Evolutionary conservation across 306 rosid genomes (phyloP).

Genomic region (Rosa rugosa): DNA sequence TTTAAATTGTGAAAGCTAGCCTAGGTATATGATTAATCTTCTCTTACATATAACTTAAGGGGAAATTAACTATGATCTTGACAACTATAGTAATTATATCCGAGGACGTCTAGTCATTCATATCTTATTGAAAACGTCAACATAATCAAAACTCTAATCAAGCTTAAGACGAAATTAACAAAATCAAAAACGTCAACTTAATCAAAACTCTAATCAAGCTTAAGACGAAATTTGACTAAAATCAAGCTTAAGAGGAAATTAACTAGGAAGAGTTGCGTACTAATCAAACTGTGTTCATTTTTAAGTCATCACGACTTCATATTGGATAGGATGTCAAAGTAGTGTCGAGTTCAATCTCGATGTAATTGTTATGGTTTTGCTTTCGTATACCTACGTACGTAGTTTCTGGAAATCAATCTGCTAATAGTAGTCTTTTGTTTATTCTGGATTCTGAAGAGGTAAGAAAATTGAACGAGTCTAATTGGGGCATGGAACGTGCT

Average conservation of each 20-base stretch:
- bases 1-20: constrained; percentile 11
- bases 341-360: not conserved
- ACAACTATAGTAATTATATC: not conserved
- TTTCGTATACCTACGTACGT: not conserved
- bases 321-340: not conserved
- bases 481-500: not conserved
- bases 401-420: not conserved
- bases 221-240: not conserved
- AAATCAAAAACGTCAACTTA: too few relatives aligned
- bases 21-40: not conserved
- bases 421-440: not conserved
- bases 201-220: not conserved
- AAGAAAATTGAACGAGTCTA: not conserved
- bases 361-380: not conserved
- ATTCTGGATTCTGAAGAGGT: not conserved
- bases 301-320: not conserved
- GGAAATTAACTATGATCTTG: not conserved
- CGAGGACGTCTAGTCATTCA: not conserved
- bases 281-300: not conserved
- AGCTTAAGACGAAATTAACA: not conserved
- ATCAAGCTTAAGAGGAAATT: not conserved
- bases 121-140: not conserved
- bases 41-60: not conserved
- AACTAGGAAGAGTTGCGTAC: not conserved
- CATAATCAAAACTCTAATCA: not conserved